Evolutionary conservation across 805 yeast species (phyloP), one percentile per base, ranked within the genome.

Genomic region (Brettanomyces custersianus): DNA sequence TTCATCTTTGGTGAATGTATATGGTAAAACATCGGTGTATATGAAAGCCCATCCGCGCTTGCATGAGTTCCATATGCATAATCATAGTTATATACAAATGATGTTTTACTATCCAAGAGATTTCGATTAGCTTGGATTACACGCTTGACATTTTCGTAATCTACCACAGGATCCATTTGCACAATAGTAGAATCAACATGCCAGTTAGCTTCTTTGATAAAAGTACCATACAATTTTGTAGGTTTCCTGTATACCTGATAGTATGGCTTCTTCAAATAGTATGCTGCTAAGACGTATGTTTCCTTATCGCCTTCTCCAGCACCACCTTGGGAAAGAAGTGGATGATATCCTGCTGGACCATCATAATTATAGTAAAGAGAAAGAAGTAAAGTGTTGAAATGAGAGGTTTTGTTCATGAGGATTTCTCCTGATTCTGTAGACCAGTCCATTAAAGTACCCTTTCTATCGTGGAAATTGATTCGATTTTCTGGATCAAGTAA

Each of bases 291-390:
- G 32, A 75, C 58, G 42, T 77, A 76, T 0, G 88, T 80, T 42
- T 80, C 87, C 51, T 80, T 80, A 51, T 80, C 88, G 34, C 87
- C 87, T 55, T 77, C 84, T 11, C 88, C 88, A 3, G 68, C 69
- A 29, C 68, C 66, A 23, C 80, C 80, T 54, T 76, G 76, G 2
- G 79, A 62, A 28, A 80, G 56, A 30, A 79, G 56, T 4, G 74
- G 75, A 51, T 77, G 77, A 50, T 67, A 80, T 32, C 68, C 61
- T 2, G 64, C 52, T 17, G 79, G 80, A 0, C 86, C 86, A 51
- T 68, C 72, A 32, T 72, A 56, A 47, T 80, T 80, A 53, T 81
- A 80, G 54, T 78, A 80, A 15, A 77, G 52, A 0, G 85, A 67
- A 31, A 80, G 56, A 38, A 80, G 59, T 27, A 80, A 54, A 1